A percentile compares a stretch with the other conserved stretches of the same genome.
Conservation (phyloP, 495 filamentous ascomycete genomes). For the Penicillium paxilli region DNA sequence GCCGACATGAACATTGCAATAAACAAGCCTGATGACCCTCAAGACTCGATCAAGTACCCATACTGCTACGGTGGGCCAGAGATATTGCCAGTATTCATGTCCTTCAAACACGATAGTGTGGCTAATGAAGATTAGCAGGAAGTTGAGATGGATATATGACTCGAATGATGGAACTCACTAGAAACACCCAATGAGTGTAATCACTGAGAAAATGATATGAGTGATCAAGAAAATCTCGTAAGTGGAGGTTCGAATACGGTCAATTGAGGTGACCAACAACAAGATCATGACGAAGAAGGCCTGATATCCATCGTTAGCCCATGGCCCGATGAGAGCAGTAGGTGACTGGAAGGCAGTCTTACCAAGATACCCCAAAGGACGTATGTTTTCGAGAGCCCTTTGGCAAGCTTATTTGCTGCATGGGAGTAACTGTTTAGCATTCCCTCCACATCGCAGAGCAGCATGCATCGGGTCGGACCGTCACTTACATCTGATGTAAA, state of each 20-base stretch:
- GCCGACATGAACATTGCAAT: constrained; percentile 45
- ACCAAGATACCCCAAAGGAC: constrained; percentile 41
- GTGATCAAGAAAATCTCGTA: constrained; percentile 57
- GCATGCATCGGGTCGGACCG: not conserved
- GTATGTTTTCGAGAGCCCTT: constrained; percentile 32
- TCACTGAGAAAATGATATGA: constrained; percentile 53
- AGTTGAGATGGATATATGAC: not conserved
- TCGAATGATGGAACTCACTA: constrained; percentile 38
- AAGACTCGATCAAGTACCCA: constrained; percentile 54
- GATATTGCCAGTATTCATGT: constrained; percentile 49
- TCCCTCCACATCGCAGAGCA: not conserved
- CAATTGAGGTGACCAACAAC: constrained; percentile 44
- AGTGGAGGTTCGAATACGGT: constrained; percentile 43
- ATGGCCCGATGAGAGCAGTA: too few relatives aligned
- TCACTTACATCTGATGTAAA: constrained; percentile 32
- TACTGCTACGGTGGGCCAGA: constrained; percentile 51
- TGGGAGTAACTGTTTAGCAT: not conserved
- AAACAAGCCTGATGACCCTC: constrained; percentile 46
- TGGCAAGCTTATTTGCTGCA: constrained; percentile 32
- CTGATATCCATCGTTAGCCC: too few relatives aligned
- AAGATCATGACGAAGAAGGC: constrained; percentile 50
- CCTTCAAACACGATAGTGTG: constrained; percentile 50
- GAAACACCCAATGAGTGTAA: constrained; percentile 52
- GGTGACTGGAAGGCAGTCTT: constrained; percentile 5
- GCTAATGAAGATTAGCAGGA: constrained; percentile 26